These are phyloP conservation scores for Colletotrichum sp. DNA, from an alignment of 2,329 filamentous ascomycete species.

Conservation along the genomic window DNA sequence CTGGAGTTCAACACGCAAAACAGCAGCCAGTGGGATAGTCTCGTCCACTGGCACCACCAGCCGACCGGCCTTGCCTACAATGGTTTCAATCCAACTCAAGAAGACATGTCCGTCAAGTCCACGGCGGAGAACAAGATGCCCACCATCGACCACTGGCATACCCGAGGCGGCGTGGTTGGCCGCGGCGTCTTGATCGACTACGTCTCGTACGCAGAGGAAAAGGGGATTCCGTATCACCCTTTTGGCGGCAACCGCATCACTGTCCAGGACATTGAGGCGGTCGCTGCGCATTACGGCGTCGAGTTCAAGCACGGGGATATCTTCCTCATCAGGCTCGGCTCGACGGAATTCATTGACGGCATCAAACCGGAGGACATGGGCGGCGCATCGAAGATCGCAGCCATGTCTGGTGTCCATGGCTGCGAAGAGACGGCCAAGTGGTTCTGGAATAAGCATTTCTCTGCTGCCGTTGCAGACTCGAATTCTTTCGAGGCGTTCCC, in stretches of 20 bases:
- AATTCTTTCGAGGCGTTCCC: conserved; percentile 70
- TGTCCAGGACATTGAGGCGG: conserved; percentile 58
- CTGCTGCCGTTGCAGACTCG: conserved; percentile 68
- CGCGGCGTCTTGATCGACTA: conserved; percentile 64
- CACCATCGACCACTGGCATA: conserved; percentile 56
- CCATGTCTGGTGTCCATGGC: conserved; percentile 47
- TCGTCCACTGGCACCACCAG: conserved; percentile 52
- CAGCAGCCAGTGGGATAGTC: conserved; percentile 62
- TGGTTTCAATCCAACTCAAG: conserved; percentile 42
- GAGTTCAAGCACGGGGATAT: conserved; percentile 72
- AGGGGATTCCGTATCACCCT: conserved; percentile 55
- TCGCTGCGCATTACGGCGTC: conserved; percentile 64
- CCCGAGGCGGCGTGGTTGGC: conserved; percentile 55
- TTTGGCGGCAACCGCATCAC: conserved; percentile 60
- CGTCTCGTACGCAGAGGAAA: conserved; percentile 51
- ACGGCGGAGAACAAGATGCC: conserved; percentile 35
- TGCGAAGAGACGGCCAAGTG: conserved; percentile 62
- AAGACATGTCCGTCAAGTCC: conserved; percentile 30
- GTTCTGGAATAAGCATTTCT: conserved; percentile 74
- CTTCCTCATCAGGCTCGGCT: conserved; percentile 68
- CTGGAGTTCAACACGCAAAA: conserved; percentile 61
- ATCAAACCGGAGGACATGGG: conserved; percentile 40
- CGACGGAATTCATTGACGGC: conserved; percentile 61
- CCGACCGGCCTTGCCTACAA: conserved; percentile 54
- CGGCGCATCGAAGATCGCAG: conserved; percentile 28